Evolutionary conservation across 1,284 basidiomycete genomes (phyloP).

Genomic region (Ceratobasidium sp.): DNA sequence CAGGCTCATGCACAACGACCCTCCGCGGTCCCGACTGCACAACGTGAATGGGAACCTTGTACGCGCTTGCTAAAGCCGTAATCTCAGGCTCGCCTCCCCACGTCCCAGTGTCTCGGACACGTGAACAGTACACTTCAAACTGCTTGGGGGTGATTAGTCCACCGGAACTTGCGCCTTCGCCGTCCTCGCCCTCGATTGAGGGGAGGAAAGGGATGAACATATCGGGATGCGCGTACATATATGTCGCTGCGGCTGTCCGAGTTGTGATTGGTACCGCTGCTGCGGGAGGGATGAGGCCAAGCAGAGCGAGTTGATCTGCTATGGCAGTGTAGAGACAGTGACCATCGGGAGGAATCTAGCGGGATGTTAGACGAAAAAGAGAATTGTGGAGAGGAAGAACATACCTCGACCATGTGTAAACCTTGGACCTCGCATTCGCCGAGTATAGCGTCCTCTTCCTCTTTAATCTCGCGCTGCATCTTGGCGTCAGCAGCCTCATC

Average conservation of each 20-base stretch:
- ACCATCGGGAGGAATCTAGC: slow-evolving; percentile 91
- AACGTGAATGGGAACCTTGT: slow-evolving; percentile 88
- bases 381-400: slow-evolving; percentile 44
- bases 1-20: slow-evolving; percentile 82
- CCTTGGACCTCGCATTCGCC: slow-evolving; percentile 73
- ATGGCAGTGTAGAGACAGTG: slow-evolving; percentile 95
- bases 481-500: slow-evolving; percentile 74
- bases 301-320: slow-evolving; percentile 84
- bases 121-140: slow-evolving; percentile 82
- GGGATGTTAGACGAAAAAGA: not conserved
- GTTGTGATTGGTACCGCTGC: slow-evolving; percentile 69
- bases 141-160: slow-evolving; percentile 78
- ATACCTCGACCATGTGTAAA: slow-evolving; percentile 77
- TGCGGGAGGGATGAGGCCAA: slow-evolving; percentile 66
- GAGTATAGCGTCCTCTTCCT: slow-evolving; percentile 78
- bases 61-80: slow-evolving; percentile 86
- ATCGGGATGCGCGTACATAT: slow-evolving; percentile 85
- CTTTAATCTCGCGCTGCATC: slow-evolving; percentile 72
- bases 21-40: slow-evolving; percentile 85
- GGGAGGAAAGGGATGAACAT: slow-evolving; percentile 96
- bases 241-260: slow-evolving; percentile 79
- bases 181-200: slow-evolving; percentile 78
- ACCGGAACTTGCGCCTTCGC: slow-evolving; percentile 67
- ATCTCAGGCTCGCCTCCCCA: slow-evolving; percentile 99
- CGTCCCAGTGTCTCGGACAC: slow-evolving; percentile 82